These are phyloP conservation scores for Cicer yamashitae DNA, from an alignment of 306 rosid genomes.

Conservation along the genomic window DNA sequence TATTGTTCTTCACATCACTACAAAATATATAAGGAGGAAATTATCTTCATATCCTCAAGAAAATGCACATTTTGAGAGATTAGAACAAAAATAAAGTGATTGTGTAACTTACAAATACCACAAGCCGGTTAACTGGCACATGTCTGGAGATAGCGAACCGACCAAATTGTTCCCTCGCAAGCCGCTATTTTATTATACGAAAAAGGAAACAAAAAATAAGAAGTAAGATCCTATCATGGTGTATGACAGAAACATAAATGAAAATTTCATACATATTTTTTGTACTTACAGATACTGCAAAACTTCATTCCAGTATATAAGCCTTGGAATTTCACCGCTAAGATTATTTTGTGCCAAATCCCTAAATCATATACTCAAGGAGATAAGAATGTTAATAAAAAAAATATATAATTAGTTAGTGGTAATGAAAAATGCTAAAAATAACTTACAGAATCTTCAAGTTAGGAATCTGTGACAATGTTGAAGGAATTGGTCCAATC, in stretches of 20 bases:
- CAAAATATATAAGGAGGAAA: constrained; percentile 33
- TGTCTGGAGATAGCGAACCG: constrained; percentile 88
- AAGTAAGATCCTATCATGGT: not conserved
- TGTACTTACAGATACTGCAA: constrained; percentile 91
- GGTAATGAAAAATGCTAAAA: not conserved
- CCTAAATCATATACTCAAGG: constrained; percentile 48
- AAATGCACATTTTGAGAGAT: not conserved
- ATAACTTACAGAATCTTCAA: constrained; percentile 84
- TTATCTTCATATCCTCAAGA: not conserved
- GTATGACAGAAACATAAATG: not conserved
- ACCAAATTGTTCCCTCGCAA: constrained; percentile 90
- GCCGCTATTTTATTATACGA: constrained; percentile 57
- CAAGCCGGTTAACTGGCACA: constrained; percentile 92
- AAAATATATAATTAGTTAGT: not conserved
- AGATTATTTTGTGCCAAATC: constrained; percentile 94
- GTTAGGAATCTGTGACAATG: constrained; percentile 97
- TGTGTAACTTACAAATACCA: constrained; percentile 94
- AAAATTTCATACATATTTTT: not conserved
- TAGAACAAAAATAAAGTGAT: constrained; percentile 10
- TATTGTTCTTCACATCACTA: constrained; percentile 96
- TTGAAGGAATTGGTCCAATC: constrained; percentile 95
- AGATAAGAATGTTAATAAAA: constrained; percentile 23
- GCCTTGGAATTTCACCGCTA: constrained; percentile 97
- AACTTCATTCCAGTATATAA: constrained; percentile 97
- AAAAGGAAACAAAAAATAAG: not conserved